phyloP scores from a whole-genome alignment of 169 alveolate species.

The Plasmodium gaboni region DNA sequence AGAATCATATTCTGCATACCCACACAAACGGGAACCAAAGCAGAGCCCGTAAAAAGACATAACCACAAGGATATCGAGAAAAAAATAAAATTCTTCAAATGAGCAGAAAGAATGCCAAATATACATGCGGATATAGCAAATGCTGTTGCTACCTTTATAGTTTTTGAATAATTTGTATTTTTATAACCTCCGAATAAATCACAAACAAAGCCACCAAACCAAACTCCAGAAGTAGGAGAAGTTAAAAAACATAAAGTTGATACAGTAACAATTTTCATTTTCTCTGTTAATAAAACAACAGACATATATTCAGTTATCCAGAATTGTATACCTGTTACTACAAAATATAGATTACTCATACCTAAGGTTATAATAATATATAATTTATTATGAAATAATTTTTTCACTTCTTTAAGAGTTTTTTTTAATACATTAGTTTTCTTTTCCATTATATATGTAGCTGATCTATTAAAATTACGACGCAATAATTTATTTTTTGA shows the following conservation, averaged over 20 bases:
- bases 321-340: slow-evolving; percentile 91
- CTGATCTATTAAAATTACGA: slow-evolving; percentile 38
- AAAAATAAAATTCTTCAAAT: slow-evolving; percentile 75
- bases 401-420: slow-evolving; percentile 75
- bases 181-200: slow-evolving; percentile 88
- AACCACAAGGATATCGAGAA: slow-evolving; percentile 85
- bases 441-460: slow-evolving; percentile 60
- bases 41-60: slow-evolving; percentile 87
- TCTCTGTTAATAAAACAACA: slow-evolving; percentile 83
- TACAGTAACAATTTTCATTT: slow-evolving; percentile 84
- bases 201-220: slow-evolving; percentile 89
- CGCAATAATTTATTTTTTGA: slow-evolving; percentile 4
- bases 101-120: slow-evolving; percentile 80
- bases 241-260: slow-evolving; percentile 86
- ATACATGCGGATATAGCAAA: slow-evolving; percentile 84
- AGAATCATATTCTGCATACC: slow-evolving; percentile 62
- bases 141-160: slow-evolving; percentile 84
- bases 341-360: slow-evolving; percentile 88
- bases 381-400: slow-evolving; percentile 79
- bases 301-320: slow-evolving; percentile 91
- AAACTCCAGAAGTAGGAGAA: slow-evolving; percentile 91
- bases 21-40: slow-evolving; percentile 87
- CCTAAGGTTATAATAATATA: slow-evolving; percentile 84
- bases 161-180: slow-evolving; percentile 82
- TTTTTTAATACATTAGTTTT: slow-evolving; percentile 66